Conservation (phyloP, 2,329 filamentous ascomycete species). For the Fusarium robinianum region DNA sequence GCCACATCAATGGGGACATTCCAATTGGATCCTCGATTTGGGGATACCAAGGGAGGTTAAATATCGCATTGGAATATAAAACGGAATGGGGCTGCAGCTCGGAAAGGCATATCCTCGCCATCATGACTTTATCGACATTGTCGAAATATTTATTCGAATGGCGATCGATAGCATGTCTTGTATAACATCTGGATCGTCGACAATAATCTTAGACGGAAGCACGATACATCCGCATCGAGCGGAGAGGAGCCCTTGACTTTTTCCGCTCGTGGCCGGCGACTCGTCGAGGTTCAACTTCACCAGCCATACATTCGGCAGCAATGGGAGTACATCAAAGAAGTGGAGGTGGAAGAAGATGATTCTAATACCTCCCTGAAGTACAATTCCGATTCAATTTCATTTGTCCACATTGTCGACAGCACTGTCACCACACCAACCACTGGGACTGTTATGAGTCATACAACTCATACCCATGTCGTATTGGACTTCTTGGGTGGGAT, state of each 20-base stretch:
- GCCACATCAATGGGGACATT: not conserved
- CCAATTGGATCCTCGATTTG: not conserved
- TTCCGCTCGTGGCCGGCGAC: slow-evolving; percentile 10
- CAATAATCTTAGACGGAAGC: slow-evolving; percentile 5
- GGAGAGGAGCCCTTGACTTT: not conserved
- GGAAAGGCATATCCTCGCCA: not conserved
- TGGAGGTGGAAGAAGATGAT: not conserved
- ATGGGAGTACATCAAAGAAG: slow-evolving; percentile 1
- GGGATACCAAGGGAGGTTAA: rapidly evolving
- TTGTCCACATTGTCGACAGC: not conserved
- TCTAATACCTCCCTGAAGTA: too few relatives aligned
- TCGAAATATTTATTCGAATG: not conserved
- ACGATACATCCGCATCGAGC: not conserved
- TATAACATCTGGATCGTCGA: slow-evolving; percentile 15
- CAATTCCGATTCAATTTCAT: not conserved
- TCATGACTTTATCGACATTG: not conserved
- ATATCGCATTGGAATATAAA: slow-evolving; percentile 12
- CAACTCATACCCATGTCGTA: not conserved
- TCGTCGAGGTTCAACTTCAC: slow-evolving; percentile 4
- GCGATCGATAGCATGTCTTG: not conserved
- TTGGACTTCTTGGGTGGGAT: slow-evolving; percentile 15
- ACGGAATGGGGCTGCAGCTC: slow-evolving; percentile 3
- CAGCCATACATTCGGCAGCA: not conserved
- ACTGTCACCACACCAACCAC: not conserved
- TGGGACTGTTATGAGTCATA: not conserved